These are phyloP conservation scores for Primulina eburnea DNA, from an alignment of 257 asterid species.

Conservation along the genomic window DNA sequence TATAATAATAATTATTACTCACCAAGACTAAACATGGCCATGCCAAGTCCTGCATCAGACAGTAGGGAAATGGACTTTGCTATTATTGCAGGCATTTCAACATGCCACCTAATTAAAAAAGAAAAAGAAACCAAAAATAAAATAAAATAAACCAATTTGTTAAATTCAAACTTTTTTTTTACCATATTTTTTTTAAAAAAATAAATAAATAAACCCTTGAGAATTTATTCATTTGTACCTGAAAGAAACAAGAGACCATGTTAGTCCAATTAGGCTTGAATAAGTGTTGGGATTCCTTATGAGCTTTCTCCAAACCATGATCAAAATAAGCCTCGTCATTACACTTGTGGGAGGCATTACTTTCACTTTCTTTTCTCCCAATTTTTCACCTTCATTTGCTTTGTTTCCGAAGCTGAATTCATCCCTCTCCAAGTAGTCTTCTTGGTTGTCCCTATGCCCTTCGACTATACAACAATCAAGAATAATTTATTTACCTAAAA, in stretches of 20 bases:
- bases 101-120: slow-evolving; percentile 44
- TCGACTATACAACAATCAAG: slow-evolving; percentile 29
- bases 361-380: slow-evolving; percentile 25
- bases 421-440: background rate
- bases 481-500: no score
- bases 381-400: background rate
- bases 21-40: slow-evolving; percentile 64
- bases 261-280: slow-evolving; percentile 44
- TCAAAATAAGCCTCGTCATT: slow-evolving; percentile 45
- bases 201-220: no score
- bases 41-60: slow-evolving; percentile 58
- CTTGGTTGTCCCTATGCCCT: slow-evolving; percentile 36
- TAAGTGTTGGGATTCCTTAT: slow-evolving; percentile 53
- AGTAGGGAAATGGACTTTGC: slow-evolving; percentile 29
- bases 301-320: slow-evolving; percentile 28
- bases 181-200: no score
- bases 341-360: slow-evolving; percentile 57
- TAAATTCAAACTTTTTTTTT: no score
- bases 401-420: background rate
- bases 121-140: no score
- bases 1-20: background rate
- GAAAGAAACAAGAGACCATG: slow-evolving; percentile 49
- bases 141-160: no score
- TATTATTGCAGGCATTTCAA: slow-evolving; percentile 49
- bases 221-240: slow-evolving; percentile 27